Evolutionary conservation across 2,329 filamentous ascomycete species (phyloP).

Genomic region (Zalaria sp.): DNA sequence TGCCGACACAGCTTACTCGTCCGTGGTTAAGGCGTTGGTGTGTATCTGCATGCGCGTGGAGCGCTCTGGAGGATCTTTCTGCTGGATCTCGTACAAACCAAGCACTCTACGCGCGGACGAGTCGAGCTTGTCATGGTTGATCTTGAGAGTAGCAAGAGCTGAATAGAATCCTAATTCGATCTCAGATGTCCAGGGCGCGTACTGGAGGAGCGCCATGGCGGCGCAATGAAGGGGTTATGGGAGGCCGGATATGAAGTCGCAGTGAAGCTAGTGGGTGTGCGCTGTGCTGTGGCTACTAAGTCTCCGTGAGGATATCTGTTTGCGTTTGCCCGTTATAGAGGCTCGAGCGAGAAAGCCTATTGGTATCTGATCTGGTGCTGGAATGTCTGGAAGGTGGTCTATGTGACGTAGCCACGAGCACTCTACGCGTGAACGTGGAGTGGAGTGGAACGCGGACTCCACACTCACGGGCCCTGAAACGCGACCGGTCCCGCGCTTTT

Average conservation of each 20-base stretch:
- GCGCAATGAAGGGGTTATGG: not conserved
- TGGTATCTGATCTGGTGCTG: too few species aligned
- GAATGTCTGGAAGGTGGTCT: too few species aligned
- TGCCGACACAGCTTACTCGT: conserved; percentile 47
- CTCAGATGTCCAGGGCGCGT: conserved; percentile 82
- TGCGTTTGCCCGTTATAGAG: too few species aligned
- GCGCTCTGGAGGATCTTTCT: conserved; percentile 53
- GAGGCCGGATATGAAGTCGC: conserved; percentile 1
- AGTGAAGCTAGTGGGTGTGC: conserved; percentile 3
- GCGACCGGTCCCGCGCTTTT: too few species aligned
- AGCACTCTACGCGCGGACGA: conserved; percentile 78
- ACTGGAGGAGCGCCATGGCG: conserved; percentile 43
- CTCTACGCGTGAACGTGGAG: too few species aligned
- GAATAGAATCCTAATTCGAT: conserved; percentile 94
- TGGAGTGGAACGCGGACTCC: too few species aligned
- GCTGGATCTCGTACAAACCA: conserved; percentile 76
- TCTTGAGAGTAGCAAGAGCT: conserved; percentile 80
- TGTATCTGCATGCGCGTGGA: conserved; percentile 85
- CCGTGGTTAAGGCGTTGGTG: conserved; percentile 69
- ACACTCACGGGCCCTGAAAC: too few species aligned
- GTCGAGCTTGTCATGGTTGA: conserved; percentile 93
- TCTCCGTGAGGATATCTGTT: not conserved
- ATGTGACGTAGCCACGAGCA: too few species aligned
- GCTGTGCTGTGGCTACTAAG: not conserved
- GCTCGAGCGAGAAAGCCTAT: too few species aligned